These are phyloP conservation scores for Huntiella moniliformis DNA, from an alignment of 2,329 filamentous ascomycete species.

Conservation along the genomic window DNA sequence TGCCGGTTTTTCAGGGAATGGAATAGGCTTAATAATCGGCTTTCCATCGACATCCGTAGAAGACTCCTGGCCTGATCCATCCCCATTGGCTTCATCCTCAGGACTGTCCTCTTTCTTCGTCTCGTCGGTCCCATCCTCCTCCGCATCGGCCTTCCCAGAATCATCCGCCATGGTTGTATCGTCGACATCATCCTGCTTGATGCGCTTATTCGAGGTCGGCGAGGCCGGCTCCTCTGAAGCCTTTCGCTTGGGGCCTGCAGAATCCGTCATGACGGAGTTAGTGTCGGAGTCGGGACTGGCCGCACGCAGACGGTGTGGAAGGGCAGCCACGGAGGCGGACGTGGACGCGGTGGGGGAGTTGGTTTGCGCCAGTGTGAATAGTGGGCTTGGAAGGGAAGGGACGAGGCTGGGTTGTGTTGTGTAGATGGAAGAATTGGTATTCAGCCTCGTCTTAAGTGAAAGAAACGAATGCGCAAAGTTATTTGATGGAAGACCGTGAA, in stretches of 20 bases:
- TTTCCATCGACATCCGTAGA: neutral
- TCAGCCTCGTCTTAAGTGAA: no score
- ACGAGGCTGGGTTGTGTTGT: neutral
- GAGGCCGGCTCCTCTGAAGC: slow-evolving; percentile 46
- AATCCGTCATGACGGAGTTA: slow-evolving; percentile 6
- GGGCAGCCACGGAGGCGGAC: neutral
- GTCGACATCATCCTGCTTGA: slow-evolving; percentile 28
- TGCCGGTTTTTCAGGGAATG: slow-evolving; percentile 84
- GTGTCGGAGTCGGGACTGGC: neutral
- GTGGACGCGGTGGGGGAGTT: neutral
- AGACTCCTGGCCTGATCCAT: neutral
- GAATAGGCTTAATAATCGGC: slow-evolving; percentile 40
- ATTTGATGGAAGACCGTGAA: no score
- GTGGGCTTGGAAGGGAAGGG: neutral
- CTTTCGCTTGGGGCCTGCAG: slow-evolving; percentile 48
- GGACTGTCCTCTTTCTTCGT: slow-evolving; percentile 14
- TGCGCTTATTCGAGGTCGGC: slow-evolving; percentile 43
- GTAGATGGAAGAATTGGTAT: no score
- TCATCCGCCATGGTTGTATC: neutral
- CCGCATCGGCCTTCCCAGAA: slow-evolving; percentile 3
- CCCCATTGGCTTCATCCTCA: slow-evolving; percentile 15
- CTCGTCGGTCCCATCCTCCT: slow-evolving; percentile 9
- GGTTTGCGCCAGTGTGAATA: slow-evolving; percentile 3
- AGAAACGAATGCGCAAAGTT: no score
- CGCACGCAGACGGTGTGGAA: slow-evolving; percentile 1